Conservation (phyloP, 1,284 basidiomycete genomes). For the Apiotrichum domesticum region DNA sequence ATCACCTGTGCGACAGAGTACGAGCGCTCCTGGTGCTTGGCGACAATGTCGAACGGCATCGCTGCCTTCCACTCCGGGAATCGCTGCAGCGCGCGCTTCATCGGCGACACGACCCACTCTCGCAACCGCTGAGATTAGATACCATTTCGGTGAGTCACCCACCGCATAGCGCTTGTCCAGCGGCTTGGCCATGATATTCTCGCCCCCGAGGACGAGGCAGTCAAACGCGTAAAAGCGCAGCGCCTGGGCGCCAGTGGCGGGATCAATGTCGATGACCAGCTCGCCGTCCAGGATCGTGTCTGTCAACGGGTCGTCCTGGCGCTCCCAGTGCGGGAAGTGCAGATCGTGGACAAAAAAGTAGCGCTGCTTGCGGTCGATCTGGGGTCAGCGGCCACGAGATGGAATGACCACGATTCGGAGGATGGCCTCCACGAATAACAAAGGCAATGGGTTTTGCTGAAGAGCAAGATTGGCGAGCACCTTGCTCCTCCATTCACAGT, state of each 20-base stretch:
- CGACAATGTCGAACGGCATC: constrained; percentile 81
- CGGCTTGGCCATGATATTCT: constrained; percentile 76
- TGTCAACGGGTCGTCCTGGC: constrained; percentile 58
- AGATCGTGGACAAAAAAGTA: constrained; percentile 71
- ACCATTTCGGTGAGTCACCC: constrained; percentile 34
- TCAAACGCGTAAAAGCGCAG: constrained; percentile 86
- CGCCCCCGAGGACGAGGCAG: constrained; percentile 77
- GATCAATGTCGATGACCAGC: constrained; percentile 81
- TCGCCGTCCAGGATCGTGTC: constrained; percentile 91
- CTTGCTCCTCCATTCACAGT: too few relatives aligned
- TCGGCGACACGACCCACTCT: constrained; percentile 77
- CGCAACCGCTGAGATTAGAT: constrained; percentile 60
- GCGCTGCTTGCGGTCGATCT: constrained; percentile 93
- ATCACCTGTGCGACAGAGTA: constrained; percentile 85
- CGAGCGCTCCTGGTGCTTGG: constrained; percentile 84
- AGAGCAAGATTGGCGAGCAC: too few relatives aligned
- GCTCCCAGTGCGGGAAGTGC: constrained; percentile 81
- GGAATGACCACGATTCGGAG: neutral
- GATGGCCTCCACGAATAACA: too few relatives aligned
- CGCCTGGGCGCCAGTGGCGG: constrained; percentile 63
- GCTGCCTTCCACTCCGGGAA: constrained; percentile 58
- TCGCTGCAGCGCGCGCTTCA: constrained; percentile 59
- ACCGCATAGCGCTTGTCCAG: constrained; percentile 88
- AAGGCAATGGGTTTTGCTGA: too few relatives aligned
- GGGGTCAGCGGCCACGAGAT: neutral